Percentiles rank a stretch among this genome's conserved stretches.
Evolutionary conservation across 768 basidiomycete species (phyloP).

Genomic region (Dioszegia hungarica): DNA sequence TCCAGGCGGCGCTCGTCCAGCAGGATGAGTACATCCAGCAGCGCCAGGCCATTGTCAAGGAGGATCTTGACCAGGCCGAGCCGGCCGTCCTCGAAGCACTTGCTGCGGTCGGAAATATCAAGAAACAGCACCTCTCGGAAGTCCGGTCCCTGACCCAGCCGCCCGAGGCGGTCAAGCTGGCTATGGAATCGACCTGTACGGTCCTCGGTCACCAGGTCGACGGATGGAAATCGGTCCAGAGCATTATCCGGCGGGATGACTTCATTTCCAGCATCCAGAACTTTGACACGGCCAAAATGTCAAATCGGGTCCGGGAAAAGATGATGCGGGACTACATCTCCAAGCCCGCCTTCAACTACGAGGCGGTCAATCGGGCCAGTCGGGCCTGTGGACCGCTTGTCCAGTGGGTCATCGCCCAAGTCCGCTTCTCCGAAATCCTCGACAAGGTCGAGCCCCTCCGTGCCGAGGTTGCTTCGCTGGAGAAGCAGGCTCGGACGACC

Average conservation of each 20-base stretch:
- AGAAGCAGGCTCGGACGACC: constrained; percentile 87
- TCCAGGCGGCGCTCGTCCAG: constrained; percentile 85
- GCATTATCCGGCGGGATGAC: constrained; percentile 90
- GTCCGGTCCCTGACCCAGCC: constrained; percentile 98
- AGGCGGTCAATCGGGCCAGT: constrained; percentile 88
- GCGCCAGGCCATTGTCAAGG: constrained; percentile 81
- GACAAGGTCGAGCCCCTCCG: constrained; percentile 95
- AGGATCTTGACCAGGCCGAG: constrained; percentile 93
- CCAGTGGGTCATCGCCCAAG: constrained; percentile 97
- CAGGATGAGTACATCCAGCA: constrained; percentile 86
- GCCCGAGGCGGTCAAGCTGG: constrained; percentile 92
- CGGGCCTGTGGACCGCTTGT: constrained; percentile 96
- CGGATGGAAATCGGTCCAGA: constrained; percentile 91
- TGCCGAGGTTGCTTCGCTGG: constrained; percentile 88
- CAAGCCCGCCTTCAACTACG: constrained; percentile 86
- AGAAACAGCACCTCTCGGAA: constrained; percentile 90
- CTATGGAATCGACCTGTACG: constrained; percentile 98
- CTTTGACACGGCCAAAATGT: constrained; percentile 93
- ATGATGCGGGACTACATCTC: constrained; percentile 93
- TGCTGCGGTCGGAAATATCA: constrained; percentile 94
- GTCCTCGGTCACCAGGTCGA: constrained; percentile 95
- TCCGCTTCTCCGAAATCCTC: constrained; percentile 91
- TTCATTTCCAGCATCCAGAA: constrained; percentile 94
- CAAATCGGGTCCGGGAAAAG: constrained; percentile 73
- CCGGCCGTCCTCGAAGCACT: constrained; percentile 94